Conservation (phyloP, 345 rosid genomes). For the Stellera chamaejasme region DNA sequence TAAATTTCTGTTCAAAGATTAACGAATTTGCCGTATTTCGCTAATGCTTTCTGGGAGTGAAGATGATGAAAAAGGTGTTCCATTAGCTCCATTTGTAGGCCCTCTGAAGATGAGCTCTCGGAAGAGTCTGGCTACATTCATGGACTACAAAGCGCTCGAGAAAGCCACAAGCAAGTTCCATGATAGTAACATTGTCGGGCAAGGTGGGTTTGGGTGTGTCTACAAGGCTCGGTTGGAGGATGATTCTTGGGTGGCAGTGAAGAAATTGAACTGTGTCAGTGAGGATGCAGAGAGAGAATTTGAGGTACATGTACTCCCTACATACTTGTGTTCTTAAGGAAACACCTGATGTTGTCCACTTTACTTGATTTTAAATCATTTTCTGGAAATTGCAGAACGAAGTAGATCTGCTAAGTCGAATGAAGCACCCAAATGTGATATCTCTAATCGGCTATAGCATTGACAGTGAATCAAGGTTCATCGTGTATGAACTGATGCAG, state of each 20-base stretch:
- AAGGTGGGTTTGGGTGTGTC: slow-evolving; percentile 90
- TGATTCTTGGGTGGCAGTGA: slow-evolving; percentile 57
- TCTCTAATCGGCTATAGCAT: slow-evolving; percentile 69
- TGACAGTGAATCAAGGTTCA: slow-evolving; percentile 44
- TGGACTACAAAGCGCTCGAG: slow-evolving; percentile 59
- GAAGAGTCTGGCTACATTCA: slow-evolving; percentile 39
- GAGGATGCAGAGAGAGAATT: slow-evolving; percentile 68
- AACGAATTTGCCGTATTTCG: slow-evolving; percentile 9
- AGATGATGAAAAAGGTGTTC: slow-evolving; percentile 47
- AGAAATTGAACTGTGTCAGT: slow-evolving; percentile 61
- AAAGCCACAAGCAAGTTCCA: slow-evolving; percentile 63
- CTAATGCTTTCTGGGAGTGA: slow-evolving; percentile 13
- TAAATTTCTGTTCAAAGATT: slow-evolving; percentile 1
- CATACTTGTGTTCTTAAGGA: too few species aligned
- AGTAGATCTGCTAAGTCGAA: slow-evolving; percentile 65
- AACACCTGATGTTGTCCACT: neutral
- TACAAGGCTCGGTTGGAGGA: slow-evolving; percentile 63
- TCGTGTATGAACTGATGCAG: slow-evolving; percentile 86
- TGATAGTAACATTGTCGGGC: slow-evolving; percentile 65
- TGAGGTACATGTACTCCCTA: slow-evolving; percentile 35
- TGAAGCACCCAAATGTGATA: slow-evolving; percentile 74
- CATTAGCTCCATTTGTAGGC: slow-evolving; percentile 41
- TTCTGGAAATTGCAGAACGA: slow-evolving; percentile 56
- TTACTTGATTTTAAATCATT: slow-evolving; percentile 5
- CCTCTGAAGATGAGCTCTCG: slow-evolving; percentile 39